Conservation (phyloP, 164 flowering plant species). For the Pachysandra terminalis region DNA sequence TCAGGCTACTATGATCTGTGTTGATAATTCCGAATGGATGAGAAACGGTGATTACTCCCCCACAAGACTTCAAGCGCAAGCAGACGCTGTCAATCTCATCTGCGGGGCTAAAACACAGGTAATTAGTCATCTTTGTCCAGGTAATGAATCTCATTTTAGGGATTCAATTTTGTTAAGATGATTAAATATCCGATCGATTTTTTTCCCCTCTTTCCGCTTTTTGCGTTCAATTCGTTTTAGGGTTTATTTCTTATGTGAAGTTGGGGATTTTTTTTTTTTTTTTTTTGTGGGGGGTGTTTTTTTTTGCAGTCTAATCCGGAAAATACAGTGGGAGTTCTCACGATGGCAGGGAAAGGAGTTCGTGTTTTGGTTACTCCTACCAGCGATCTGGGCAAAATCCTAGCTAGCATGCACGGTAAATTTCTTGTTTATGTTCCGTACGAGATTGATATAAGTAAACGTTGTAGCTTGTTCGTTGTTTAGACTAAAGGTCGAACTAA, state of each 20-base stretch:
- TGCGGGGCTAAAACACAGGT: conserved; percentile 97
- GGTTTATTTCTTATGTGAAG: conserved; percentile 6
- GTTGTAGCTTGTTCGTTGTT: neutral
- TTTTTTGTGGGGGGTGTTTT: neutral
- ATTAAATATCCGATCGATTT: neutral
- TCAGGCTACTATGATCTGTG: conserved; percentile 98
- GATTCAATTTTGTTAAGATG: neutral
- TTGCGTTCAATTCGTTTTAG: neutral
- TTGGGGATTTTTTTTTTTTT: too few relatives aligned
- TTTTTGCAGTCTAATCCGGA: conserved; percentile 87
- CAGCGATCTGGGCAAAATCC: conserved; percentile 84
- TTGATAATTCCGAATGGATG: conserved; percentile 99
- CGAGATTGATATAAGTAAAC: neutral
- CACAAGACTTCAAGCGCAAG: conserved; percentile 83
- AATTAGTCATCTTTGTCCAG: neutral
- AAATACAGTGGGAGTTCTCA: conserved; percentile 86
- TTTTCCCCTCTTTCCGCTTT: neutral
- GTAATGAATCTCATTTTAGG: too few relatives aligned
- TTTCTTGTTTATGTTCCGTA: neutral
- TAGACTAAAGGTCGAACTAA: neutral
- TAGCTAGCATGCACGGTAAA: conserved; percentile 91
- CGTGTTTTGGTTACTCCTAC: conserved; percentile 95
- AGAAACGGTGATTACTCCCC: conserved; percentile 93
- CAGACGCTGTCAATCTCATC: conserved; percentile 89
- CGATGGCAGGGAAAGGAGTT: conserved; percentile 98